Evolutionary conservation across 495 filamentous ascomycete genomes (phyloP).

Genomic region (Xylaria intraflava): DNA sequence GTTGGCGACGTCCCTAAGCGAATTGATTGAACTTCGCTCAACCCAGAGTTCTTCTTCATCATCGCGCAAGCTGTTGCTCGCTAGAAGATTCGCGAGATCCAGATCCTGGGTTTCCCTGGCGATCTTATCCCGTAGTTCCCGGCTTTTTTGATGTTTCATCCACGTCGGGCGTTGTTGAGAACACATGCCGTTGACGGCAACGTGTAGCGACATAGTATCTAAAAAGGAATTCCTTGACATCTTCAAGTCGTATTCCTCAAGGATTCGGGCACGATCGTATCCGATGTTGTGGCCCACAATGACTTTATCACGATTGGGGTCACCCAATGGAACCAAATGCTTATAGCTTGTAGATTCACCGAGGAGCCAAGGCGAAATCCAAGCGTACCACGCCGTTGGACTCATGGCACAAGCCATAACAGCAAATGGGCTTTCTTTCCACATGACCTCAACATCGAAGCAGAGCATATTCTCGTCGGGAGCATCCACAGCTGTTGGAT

Average conservation of each 20-base stretch:
- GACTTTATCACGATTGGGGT: constrained; percentile 60
- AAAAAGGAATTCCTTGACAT: constrained; percentile 83
- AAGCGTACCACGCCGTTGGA: constrained; percentile 88
- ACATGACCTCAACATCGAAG: constrained; percentile 98
- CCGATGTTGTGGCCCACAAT: constrained; percentile 95
- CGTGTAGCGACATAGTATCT: constrained; percentile 97
- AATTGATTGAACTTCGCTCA: constrained; percentile 88
- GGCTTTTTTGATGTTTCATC: constrained; percentile 90
- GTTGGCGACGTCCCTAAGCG: constrained; percentile 88
- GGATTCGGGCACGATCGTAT: constrained; percentile 82
- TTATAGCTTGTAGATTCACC: constrained; percentile 67
- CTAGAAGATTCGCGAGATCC: constrained; percentile 65
- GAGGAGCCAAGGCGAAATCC: constrained; percentile 93
- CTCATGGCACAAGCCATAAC: constrained; percentile 94
- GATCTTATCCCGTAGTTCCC: constrained; percentile 76
- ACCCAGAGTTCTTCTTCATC: constrained; percentile 96
- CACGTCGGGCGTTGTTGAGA: constrained; percentile 92
- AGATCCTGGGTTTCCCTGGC: constrained; percentile 60
- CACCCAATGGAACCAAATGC: constrained; percentile 82
- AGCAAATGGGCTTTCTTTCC: constrained; percentile 80
- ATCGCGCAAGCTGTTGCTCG: constrained; percentile 58
- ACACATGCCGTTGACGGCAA: constrained; percentile 98
- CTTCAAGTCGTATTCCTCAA: constrained; percentile 80
- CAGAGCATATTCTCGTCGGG: constrained; percentile 76
- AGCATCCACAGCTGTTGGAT: constrained; percentile 57